Evolutionary conservation across 75 land plant genomes (phyloP), one percentile per base, ranked within the genome.

Genomic region (Cryptomeria japonica): DNA sequence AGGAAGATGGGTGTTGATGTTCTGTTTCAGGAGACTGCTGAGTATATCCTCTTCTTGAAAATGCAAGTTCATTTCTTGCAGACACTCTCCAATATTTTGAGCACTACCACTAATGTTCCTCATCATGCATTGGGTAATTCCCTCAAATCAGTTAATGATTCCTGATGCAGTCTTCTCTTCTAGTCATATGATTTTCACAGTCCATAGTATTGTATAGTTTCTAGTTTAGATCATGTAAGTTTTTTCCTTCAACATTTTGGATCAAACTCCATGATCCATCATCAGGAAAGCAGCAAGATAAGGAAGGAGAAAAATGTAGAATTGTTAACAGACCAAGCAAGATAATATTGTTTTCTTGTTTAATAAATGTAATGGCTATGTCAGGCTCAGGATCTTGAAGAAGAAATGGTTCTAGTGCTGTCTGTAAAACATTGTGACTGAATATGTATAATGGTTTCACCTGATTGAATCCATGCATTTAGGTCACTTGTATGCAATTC

Each of bases 1-100:
- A 38, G 56, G 37, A 91, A 87, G 18, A 42, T 93, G 87, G 86
- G 41, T 34, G 89, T 86, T 3, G 87, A 88, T 39, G 83, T 56
- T 53, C 91, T 93, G 8, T 89, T 91, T 46, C 53, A 82, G 36
- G 85, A 87, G 41, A 92, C 94, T 4, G 94, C 94, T 16, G 86
- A 87, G 36, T 93, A 93, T 84, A 91, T 93, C 51, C 51, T 85
- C 79, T 87, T 77, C 41, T 64, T 93, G 76, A 88, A 89, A 88
- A 53, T 82, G 87, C 86, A 90, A 87, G 86, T 93, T 25, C 32
- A 88, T 84, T 83, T 89, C 22, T 84, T 93, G 86, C 86, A 90
- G 75, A 79, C 91, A 25, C 90, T 93, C 39, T 89, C 91, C 61
- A 44, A 88, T 80, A 25, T 91, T 39, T 88, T 49, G 76, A 78